Percentiles rank a stretch among this genome's conserved stretches.
Evolutionary conservation across 2,329 filamentous ascomycete genomes (phyloP).

Genomic region (Fusarium sp.): DNA sequence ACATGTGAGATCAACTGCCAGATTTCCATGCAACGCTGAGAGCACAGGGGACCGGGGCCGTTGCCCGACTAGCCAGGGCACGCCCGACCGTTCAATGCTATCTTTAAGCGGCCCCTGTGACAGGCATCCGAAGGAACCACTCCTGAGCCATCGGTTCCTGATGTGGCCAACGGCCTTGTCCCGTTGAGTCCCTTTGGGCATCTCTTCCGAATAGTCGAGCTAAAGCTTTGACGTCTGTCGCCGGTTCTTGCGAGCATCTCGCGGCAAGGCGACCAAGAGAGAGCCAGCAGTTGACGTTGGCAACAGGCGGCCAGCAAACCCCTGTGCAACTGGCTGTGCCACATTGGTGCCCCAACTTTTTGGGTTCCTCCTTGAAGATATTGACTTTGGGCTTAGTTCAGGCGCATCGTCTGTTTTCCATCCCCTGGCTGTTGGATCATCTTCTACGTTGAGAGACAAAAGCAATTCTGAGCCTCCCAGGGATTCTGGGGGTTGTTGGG

Average conservation of each 20-base stretch:
- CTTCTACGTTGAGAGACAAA: background rate
- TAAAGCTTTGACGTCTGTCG: conserved; percentile 10
- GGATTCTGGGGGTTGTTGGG: background rate
- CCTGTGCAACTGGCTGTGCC: conserved; percentile 26
- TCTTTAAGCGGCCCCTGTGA: conserved; percentile 25
- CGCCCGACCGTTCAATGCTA: conserved; percentile 6
- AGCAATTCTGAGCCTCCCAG: background rate
- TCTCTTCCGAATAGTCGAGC: conserved; percentile 26
- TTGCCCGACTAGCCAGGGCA: conserved; percentile 30
- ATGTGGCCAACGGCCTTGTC: conserved; percentile 27
- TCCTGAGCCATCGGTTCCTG: conserved; percentile 27
- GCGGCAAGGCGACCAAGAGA: conserved; percentile 17
- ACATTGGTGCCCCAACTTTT: conserved; percentile 11
- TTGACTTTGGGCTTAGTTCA: background rate
- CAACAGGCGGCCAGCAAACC: conserved; percentile 7
- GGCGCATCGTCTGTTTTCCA: background rate
- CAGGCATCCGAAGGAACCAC: conserved; percentile 6
- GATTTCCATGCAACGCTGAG: conserved; percentile 39
- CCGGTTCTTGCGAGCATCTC: conserved; percentile 26
- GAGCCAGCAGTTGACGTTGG: conserved; percentile 6
- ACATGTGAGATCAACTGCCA: conserved; percentile 37
- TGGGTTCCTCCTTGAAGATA: background rate
- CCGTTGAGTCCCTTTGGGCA: conserved; percentile 25
- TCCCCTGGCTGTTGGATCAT: conserved; percentile 5
- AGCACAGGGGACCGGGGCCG: conserved; percentile 26